A percentile compares a stretch with the other conserved stretches of the same genome.
phyloP scores from a whole-genome alignment of 345 rosid genomes.

The Euphorbia tirucalli region DNA sequence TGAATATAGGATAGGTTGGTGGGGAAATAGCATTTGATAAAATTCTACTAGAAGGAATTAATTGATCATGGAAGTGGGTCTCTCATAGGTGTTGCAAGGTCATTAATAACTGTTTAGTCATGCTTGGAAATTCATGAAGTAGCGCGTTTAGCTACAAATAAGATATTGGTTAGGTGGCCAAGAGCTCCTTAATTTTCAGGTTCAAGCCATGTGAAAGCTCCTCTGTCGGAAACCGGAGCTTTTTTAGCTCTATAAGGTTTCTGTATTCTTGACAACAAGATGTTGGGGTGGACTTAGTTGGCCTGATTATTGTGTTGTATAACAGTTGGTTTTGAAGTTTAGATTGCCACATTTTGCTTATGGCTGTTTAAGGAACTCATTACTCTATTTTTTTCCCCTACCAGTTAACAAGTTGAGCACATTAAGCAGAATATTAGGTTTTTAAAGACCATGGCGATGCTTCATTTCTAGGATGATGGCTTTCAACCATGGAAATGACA shows the following conservation, averaged over 20 bases:
- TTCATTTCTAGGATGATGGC: constrained; percentile 1
- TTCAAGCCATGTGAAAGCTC: too few species aligned
- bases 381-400: not conserved
- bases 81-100: not conserved
- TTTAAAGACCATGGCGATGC: not conserved
- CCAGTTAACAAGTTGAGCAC: not conserved
- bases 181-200: not conserved
- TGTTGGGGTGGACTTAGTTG: too few species aligned
- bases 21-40: not conserved
- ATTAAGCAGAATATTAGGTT: constrained; percentile 3
- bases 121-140: not conserved
- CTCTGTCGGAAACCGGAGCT: too few species aligned
- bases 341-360: not conserved
- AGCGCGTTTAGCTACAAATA: not conserved
- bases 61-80: not conserved
- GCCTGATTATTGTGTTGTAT: too few species aligned
- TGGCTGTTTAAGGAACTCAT: not conserved
- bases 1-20: not conserved
- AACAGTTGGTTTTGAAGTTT: too few species aligned
- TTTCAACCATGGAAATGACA: not conserved
- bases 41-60: not conserved
- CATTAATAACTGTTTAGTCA: constrained; percentile 1
- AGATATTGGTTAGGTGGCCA: not conserved
- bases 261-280: too few species aligned
- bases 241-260: too few species aligned